These are phyloP conservation scores for Paramicrosporidium saccamoebae DNA, from an alignment of 371 early-diverging fungal genomes.

Conservation along the genomic window DNA sequence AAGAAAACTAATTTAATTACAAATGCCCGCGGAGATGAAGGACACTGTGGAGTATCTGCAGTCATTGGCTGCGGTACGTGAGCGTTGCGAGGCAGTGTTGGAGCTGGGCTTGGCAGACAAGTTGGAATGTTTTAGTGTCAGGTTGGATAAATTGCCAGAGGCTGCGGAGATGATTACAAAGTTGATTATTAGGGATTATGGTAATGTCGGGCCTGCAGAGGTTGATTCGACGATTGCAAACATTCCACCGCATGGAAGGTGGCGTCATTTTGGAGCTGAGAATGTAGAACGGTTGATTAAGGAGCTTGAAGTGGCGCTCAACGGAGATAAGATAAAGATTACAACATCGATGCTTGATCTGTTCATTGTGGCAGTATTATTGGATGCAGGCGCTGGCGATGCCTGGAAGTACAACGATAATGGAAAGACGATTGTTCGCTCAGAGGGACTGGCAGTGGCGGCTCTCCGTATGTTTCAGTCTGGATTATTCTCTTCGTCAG, in stretches of 20 bases:
- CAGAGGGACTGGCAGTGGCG: slow-evolving; percentile 63
- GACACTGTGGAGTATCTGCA: slow-evolving; percentile 13
- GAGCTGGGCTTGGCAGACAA: slow-evolving; percentile 11
- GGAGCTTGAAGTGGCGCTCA: slow-evolving; percentile 7
- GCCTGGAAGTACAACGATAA: slow-evolving; percentile 28
- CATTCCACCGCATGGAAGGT: slow-evolving; percentile 59
- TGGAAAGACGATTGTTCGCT: slow-evolving; percentile 17
- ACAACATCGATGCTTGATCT: slow-evolving; percentile 36
- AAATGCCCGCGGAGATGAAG: too few relatives aligned
- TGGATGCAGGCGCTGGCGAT: slow-evolving; percentile 75
- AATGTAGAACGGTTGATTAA: slow-evolving; percentile 10
- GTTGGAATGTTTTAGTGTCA: slow-evolving; percentile 23
- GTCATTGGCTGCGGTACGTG: slow-evolving; percentile 38
- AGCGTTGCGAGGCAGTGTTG: slow-evolving; percentile 23
- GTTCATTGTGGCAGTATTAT: slow-evolving; percentile 50
- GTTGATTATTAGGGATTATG: slow-evolving; percentile 34
- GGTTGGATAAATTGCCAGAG: slow-evolving; percentile 14
- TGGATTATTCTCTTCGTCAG: slow-evolving; percentile 30
- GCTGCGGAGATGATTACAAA: slow-evolving; percentile 24
- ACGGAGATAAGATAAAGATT: too few relatives aligned
- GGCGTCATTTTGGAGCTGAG: slow-evolving; percentile 42
- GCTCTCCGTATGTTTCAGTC: slow-evolving; percentile 45
- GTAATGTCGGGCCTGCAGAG: too few relatives aligned
- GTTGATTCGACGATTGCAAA: slow-evolving; percentile 7
- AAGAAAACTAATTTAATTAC: too few relatives aligned